phyloP scores from a whole-genome alignment of 441 rosid species.

The Gossypium trilobum region DNA sequence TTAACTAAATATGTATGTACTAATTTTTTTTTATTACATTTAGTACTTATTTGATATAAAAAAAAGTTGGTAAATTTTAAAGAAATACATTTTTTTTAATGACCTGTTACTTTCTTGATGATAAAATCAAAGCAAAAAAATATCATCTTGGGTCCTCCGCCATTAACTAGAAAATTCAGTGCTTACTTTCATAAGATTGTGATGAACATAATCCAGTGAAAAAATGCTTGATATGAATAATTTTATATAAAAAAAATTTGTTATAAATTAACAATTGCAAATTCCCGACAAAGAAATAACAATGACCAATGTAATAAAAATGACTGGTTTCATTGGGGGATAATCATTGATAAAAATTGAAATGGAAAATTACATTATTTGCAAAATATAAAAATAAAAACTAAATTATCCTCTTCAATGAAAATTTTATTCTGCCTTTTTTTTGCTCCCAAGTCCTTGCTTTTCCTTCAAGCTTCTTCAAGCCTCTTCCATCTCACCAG shows the following conservation, averaged over 20 bases:
- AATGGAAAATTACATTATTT: not conserved
- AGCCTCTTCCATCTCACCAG: conserved; percentile 61
- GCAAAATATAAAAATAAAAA: not conserved
- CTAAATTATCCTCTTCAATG: not conserved
- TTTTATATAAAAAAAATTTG: not conserved
- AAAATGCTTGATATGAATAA: not conserved
- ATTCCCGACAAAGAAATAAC: not conserved
- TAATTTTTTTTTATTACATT: too few species aligned
- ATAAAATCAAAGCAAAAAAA: not conserved
- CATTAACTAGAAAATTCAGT: not conserved
- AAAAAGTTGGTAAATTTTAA: too few species aligned
- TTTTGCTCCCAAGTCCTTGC: not conserved
- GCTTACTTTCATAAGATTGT: too few species aligned
- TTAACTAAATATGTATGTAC: too few species aligned
- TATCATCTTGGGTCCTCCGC: not conserved
- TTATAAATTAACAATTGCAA: not conserved
- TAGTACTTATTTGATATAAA: too few species aligned
- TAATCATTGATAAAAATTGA: not conserved
- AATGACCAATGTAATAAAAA: not conserved
- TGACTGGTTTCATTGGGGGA: not conserved
- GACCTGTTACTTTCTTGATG: not conserved
- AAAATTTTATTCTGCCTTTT: not conserved
- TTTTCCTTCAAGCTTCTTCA: conserved; percentile 14
- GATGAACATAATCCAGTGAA: not conserved
- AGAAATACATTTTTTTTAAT: too few species aligned